Evolutionary conservation across 495 filamentous ascomycete genomes (phyloP).

Genomic region (Neurospora intermedia): DNA sequence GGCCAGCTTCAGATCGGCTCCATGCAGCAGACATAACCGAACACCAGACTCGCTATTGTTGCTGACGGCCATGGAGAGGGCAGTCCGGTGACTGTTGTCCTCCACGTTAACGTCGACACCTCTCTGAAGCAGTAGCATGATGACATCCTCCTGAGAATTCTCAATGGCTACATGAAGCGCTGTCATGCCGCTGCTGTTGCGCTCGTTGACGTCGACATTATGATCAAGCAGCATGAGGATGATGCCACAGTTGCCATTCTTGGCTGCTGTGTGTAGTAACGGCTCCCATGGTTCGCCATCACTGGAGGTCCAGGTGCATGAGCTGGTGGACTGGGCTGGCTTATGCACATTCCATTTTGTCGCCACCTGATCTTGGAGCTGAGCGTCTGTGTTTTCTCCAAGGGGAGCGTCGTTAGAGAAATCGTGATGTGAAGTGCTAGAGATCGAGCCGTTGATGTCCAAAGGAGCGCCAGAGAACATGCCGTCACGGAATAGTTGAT

Average conservation of each 20-base stretch:
- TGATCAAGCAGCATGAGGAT: constrained; percentile 1
- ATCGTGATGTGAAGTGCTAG: not conserved
- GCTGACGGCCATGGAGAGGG: constrained; percentile 2
- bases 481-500: not conserved
- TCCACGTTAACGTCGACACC: not conserved
- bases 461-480: not conserved
- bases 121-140: constrained; percentile 1
- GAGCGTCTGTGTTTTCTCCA: not conserved
- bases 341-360: not conserved
- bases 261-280: constrained; percentile 2
- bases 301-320: not conserved
- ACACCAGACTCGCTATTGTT: constrained; percentile 1
- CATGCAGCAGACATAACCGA: not conserved
- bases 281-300: not conserved
- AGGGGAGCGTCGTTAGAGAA: not conserved
- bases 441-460: not conserved
- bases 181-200: constrained; percentile 1
- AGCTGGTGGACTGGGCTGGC: not conserved
- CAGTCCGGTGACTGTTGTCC: not conserved
- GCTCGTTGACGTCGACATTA: not conserved
- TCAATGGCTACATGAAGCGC: not conserved
- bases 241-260: constrained; percentile 2
- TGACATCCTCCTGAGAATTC: not conserved
- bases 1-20: not conserved
- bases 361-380: not conserved